phyloP scores from a whole-genome alignment of 139 green algal species.

The Micractinium conductrix region DNA sequence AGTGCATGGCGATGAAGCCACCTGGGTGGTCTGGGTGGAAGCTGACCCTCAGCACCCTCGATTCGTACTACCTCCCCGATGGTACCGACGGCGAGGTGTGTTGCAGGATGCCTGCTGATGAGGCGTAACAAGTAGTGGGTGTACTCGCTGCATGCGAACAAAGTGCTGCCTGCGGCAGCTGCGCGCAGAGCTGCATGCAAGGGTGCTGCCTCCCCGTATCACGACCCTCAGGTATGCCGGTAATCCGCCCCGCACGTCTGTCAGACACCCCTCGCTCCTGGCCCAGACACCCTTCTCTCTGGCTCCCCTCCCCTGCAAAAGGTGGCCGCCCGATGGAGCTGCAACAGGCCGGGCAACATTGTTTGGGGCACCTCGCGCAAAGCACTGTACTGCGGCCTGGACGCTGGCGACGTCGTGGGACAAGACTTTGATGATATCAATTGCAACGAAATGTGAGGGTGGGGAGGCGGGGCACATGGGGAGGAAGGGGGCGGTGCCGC shows the following conservation, averaged over 20 bases:
- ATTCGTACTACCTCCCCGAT: neutral
- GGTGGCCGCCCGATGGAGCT: neutral
- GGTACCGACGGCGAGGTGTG: slow-evolving; percentile 3
- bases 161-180: no score
- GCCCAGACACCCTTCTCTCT: neutral
- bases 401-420: neutral
- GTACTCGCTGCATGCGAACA: no score
- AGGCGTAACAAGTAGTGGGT: no score
- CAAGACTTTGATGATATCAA: neutral
- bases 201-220: no score
- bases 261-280: no score
- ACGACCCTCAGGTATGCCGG: no score
- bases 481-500: neutral
- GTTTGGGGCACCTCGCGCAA: neutral
- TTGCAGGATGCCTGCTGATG: no score
- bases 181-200: no score
- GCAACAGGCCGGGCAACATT: neutral
- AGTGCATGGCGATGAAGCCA: neutral
- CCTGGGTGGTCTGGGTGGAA: slow-evolving; percentile 17
- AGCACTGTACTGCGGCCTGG: neutral
- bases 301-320: neutral
- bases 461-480: neutral
- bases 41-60: neutral
- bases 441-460: neutral
- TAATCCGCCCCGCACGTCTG: no score